Evolutionary conservation across 495 filamentous ascomycete species (phyloP), one percentile per base, ranked within the genome.

Genomic region (Hyaloscypha finlandica): DNA sequence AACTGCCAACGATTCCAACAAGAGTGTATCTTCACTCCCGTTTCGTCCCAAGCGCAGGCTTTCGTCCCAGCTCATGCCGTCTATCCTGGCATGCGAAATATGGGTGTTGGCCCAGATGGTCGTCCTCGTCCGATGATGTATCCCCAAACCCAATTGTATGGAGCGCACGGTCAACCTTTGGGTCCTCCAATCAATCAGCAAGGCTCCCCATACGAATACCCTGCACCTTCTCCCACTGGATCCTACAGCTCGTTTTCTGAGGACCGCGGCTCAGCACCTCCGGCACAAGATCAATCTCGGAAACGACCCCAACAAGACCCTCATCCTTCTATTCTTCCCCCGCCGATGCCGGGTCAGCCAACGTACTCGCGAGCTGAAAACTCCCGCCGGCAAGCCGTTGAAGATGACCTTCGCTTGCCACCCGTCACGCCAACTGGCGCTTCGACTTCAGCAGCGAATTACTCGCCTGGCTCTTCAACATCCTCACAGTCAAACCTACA

Each of bases 21-120:
- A 76, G 90, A 93, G 74, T 94, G 91, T 78, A 87, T 94, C 78
- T 94, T 94, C 79, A 93, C 90, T 4, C 91, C 91, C 0, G 91
- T 94, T 30, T 92, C 89, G 8, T 90, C 90, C 3, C 91, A 94
- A 76, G 85, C 91, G 31, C 91, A 93, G 76, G 91, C 91, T 9
- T 93, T 94, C 74, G 91, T 93, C 33, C 91, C 91, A 8, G 91
- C 90, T 29, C 91, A 93, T 73, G 85, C 89, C 25, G 87, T 85
- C 59, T 90, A 89, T 66, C 87, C 88, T 35, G 80, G 87, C 71
- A 74, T 89, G 75, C 81, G 83, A 57, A 83, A 83, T 68, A 75
- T 76, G 59, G 81, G 77, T 64, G 75, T 74, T 57, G 78, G 78
- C 30, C 77, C 74, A 52, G 78, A 80, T 60, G 78, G 79, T 64